A percentile compares a stretch with the other conserved stretches of the same genome.
These are phyloP conservation scores for Escovopsis sp. DNA, from an alignment of 2,329 filamentous ascomycete species.

Conservation along the genomic window DNA sequence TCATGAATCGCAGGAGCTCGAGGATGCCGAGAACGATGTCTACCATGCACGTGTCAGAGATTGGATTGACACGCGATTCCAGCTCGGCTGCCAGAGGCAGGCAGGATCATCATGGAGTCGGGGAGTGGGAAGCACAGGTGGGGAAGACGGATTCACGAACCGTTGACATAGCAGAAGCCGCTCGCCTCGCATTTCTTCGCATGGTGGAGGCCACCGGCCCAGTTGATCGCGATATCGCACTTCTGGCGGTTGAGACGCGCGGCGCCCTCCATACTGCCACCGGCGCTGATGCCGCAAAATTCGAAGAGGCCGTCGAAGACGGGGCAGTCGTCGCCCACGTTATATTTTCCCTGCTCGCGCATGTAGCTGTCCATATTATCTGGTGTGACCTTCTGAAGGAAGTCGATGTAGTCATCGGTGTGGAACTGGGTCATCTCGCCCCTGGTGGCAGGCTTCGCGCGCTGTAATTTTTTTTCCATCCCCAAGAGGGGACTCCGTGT, in stretches of 20 bases:
- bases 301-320: conserved; percentile 97
- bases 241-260: conserved; percentile 79
- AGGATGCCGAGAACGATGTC: conserved; percentile 93
- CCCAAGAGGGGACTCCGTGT: too few relatives aligned
- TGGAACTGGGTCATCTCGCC: conserved; percentile 92
- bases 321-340: conserved; percentile 91
- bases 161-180: conserved; percentile 97
- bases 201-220: conserved; percentile 93
- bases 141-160: conserved; percentile 27
- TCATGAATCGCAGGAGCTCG: conserved; percentile 76
- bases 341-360: conserved; percentile 85
- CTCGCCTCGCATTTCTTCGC: conserved; percentile 94
- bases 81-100: neutral
- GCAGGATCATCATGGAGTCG: too few relatives aligned
- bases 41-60: conserved; percentile 21
- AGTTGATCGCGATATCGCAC: conserved; percentile 95
- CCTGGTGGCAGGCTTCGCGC: conserved; percentile 71
- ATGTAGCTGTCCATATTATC: conserved; percentile 95
- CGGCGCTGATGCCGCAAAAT: conserved; percentile 88
- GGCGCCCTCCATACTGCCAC: conserved; percentile 86
- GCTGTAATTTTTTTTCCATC: conserved; percentile 33
- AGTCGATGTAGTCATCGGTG: conserved; percentile 89
- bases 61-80: too few relatives aligned
- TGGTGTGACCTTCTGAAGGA: conserved; percentile 85
- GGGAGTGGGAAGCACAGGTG: conserved; percentile 9